Conservation (phyloP, 306 rosid species). For the Begonia loranthoides region DNA sequence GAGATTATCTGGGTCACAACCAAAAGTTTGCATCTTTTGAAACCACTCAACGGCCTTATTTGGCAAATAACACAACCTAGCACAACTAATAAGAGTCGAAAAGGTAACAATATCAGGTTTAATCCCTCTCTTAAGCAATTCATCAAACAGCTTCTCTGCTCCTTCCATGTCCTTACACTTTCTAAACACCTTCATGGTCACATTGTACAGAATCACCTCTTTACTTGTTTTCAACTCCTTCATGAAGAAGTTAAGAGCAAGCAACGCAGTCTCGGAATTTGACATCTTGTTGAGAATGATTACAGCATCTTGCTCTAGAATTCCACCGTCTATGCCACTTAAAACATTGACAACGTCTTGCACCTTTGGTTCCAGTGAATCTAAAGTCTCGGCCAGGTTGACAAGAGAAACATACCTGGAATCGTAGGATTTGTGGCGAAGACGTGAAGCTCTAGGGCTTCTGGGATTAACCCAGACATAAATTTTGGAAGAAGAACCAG, state of each 20-base stretch:
- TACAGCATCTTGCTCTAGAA: conserved; percentile 42
- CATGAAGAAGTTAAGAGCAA: conserved; percentile 41
- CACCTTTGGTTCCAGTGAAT: conserved; percentile 30
- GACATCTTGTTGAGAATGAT: conserved; percentile 38
- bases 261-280: conserved; percentile 36
- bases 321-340: conserved; percentile 23
- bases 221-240: conserved; percentile 17
- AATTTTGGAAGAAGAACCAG: conserved; percentile 26
- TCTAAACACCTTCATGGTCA: conserved; percentile 49
- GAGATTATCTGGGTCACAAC: conserved; percentile 46
- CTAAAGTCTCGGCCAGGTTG: conserved; percentile 38
- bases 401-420: conserved; percentile 42
- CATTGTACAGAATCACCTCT: conserved; percentile 52
- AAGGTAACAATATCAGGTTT: conserved; percentile 62
- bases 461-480: conserved; percentile 83
- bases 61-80: conserved; percentile 34
- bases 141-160: conserved; percentile 75
- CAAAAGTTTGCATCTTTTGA: conserved; percentile 58
- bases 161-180: conserved; percentile 37
- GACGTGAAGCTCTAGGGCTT: conserved; percentile 67
- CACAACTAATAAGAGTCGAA: conserved; percentile 62
- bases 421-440: conserved; percentile 40
- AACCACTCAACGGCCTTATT: conserved; percentile 69
- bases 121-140: conserved; percentile 55
- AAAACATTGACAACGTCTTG: conserved; percentile 29